Conservation (phyloP, 768 basidiomycete species). For the Sporobolomyces roseus region DNA sequence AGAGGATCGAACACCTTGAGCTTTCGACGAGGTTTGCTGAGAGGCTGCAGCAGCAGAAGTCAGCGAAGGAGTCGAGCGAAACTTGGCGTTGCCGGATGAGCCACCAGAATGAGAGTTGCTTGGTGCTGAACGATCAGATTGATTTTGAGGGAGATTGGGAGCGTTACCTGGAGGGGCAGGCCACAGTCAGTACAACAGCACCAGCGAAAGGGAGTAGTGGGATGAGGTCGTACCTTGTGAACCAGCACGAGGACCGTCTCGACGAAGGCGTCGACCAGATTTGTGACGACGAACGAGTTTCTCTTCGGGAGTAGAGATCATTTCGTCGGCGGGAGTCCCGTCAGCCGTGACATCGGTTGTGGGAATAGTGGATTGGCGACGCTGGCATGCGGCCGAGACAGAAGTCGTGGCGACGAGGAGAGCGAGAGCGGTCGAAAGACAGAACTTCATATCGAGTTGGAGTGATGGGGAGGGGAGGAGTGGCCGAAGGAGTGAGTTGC, state of each 20-base stretch:
- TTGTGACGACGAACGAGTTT: constrained; percentile 9
- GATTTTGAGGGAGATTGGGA: not conserved
- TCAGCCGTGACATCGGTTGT: no score
- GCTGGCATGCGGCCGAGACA: constrained; percentile 8
- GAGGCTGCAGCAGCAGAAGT: not conserved
- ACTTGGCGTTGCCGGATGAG: no score
- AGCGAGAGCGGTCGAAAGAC: constrained; percentile 8
- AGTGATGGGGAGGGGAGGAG: constrained; percentile 10
- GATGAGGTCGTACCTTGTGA: not conserved
- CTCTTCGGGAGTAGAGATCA: not conserved
- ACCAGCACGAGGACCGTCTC: not conserved
- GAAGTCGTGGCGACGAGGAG: constrained; percentile 16
- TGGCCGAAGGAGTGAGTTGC: not conserved
- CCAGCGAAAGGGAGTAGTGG: no score
- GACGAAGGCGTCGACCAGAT: not conserved
- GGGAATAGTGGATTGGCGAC: constrained; percentile 5
- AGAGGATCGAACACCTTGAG: not conserved
- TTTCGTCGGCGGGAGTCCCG: not conserved
- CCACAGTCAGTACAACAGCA: no score
- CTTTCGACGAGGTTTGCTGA: not conserved
- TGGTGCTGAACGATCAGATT: not conserved
- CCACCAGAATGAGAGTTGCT: no score
- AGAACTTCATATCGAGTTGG: constrained; percentile 11
- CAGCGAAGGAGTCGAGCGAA: constrained; percentile 1
- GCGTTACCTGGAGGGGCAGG: not conserved